Evolutionary conservation across 371 early-diverging fungal species (phyloP), one percentile per base, ranked within the genome.

Genomic region (Batkoa obscura): DNA sequence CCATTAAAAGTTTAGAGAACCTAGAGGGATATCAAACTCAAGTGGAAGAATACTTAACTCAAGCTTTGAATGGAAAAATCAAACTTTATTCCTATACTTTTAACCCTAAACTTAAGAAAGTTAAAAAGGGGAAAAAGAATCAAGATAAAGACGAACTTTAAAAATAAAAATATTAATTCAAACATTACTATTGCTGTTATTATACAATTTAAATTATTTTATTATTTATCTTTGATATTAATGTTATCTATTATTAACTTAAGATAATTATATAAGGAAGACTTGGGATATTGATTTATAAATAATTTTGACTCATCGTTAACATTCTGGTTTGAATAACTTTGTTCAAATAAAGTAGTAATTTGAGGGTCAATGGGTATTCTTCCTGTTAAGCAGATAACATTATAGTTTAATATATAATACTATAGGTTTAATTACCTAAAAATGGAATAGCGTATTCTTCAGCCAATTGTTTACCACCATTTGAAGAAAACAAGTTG

Each of bases 401-500:
- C 17, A 23, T 9, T 8, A 2, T 34, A 30, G 9, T 8, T 3
- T n/a, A 13, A 48, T 9, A 12, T 17, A 34, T 33, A 37, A 36
- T 13, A 46, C 9, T 13, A 34, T 31, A 52, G n/a, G 38, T 13
- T 38, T 32, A 23, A 23, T 47, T 43, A 62, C 62, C 59, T 55
- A 62, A 52, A 49, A 62, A 62, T 32, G 58, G 56, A 31, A 62
- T 52, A 13, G 42, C 72, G 60, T 80, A 83, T 54, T 92, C 84
- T 37, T 76, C 71, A 0, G 93, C 88, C 76, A 93, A 75, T 2
- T 79, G 72, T 60, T 90, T 86, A 33, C 93, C 95, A 48, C 94
- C 94, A 47, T 94, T 94, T 2, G 86, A 78, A 15, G 93, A 89
- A 68, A 94, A 94, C 52, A 94, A 66, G 65, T 89, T 86, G 17